Evolutionary conservation across 2,329 filamentous ascomycete species (phyloP), one percentile per base, ranked within the genome.

Genomic region (Cladophialophora psammophila): DNA sequence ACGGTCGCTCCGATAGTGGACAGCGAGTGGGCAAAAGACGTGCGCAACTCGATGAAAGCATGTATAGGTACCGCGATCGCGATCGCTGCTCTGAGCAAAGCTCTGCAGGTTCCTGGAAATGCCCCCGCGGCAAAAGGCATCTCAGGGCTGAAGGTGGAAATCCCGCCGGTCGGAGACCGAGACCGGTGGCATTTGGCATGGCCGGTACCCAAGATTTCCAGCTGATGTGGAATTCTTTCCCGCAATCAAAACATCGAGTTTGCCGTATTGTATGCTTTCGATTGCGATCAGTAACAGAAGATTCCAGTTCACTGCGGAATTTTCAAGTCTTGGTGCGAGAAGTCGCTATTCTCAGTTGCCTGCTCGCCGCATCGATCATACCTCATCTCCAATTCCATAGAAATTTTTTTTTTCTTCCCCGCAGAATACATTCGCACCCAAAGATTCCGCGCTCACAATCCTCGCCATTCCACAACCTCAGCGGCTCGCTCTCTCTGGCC

Each of bases 51-150:
- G 9, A 82, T 91, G 73, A 88, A 88, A 73, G 87, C 90, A n/a
- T 90, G 88, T 71, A 93, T 94, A 68, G 88, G 87, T 8, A 84
- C 89, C 0, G 87, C 87, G 5, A 85, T 93, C 69, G 87, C 88
- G 0, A 84, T 92, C 52, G 83, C 84, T 31, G 83, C 82, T 1
- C 76, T 91, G 56, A 85, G 84, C 73, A 90, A 88, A 76, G 84
- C 84, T 1, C 72, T 90, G 8, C 78, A 81, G 18, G 77, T 74
- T 20, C 48, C 59, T 13, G 36, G 71, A 71, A 62, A 72, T 68
- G 65, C 60, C 12, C 40, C 55, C 38, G 55, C 31, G 45, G 34
- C n/a, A 6, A 36, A 4, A 50, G 59, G 20, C 36, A 61, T 61
- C 12, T 18, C 45, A 13, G 53, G 13, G 40, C 45, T 70, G 58